These are phyloP conservation scores for Chaetomiaceae sp. DNA, from an alignment of 2,329 filamentous ascomycete species.

Conservation along the genomic window DNA sequence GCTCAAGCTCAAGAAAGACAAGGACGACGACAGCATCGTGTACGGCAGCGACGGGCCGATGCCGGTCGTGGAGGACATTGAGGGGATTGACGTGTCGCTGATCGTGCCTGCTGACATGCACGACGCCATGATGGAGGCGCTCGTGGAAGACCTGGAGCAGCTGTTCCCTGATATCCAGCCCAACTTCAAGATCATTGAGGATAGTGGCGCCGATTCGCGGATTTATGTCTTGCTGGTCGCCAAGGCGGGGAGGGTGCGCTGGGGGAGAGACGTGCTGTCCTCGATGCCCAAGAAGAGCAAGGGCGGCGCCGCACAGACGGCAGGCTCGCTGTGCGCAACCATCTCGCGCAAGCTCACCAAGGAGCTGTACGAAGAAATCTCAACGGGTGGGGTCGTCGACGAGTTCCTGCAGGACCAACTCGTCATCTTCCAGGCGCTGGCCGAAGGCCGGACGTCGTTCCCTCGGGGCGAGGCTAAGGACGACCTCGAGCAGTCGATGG, in stretches of 20 bases:
- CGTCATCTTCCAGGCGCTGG: slow-evolving; percentile 55
- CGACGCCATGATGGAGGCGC: slow-evolving; percentile 36
- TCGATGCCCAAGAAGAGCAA: slow-evolving; percentile 40
- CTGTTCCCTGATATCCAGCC: slow-evolving; percentile 43
- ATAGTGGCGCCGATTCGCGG: slow-evolving; percentile 47
- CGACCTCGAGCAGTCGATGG: slow-evolving; percentile 29
- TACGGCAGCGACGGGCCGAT: slow-evolving; percentile 14
- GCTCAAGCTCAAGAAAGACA: slow-evolving; percentile 35
- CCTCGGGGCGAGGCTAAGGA: slow-evolving; percentile 29
- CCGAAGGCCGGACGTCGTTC: slow-evolving; percentile 48
- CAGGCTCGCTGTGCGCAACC: slow-evolving; percentile 31
- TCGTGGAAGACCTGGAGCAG: slow-evolving; percentile 38
- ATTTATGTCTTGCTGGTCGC: slow-evolving; percentile 57
- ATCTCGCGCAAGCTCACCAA: slow-evolving; percentile 44
- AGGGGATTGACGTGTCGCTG: slow-evolving; percentile 47
- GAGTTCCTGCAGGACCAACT: slow-evolving; percentile 58
- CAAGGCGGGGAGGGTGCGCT: slow-evolving; percentile 36
- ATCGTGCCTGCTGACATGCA: slow-evolving; percentile 45
- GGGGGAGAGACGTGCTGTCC: slow-evolving; percentile 31
- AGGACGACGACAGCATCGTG: slow-evolving; percentile 28
- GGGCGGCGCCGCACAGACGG: slow-evolving; percentile 19
- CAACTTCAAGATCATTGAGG: slow-evolving; percentile 44
- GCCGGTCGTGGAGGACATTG: slow-evolving; percentile 34
- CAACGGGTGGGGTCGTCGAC: slow-evolving; percentile 46
- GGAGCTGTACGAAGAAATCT: slow-evolving; percentile 43